Base-by-base conservation (phyloP, 139 green algal genomes). In the Chlamydomonas urium region DNA sequence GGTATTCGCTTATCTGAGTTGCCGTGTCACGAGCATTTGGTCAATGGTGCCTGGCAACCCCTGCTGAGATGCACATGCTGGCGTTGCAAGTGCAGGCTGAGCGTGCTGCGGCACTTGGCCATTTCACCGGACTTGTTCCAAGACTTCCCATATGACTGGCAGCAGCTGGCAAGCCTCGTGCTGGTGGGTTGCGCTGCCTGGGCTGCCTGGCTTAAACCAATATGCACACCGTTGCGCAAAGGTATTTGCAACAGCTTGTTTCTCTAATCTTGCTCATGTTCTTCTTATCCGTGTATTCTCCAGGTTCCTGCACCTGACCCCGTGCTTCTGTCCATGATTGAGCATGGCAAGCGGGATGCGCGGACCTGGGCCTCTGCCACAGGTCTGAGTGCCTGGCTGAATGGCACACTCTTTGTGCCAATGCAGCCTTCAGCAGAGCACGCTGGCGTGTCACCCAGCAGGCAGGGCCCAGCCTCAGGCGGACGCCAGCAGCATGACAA, bases 301-400 rank as follows among this genome's bases (percentile, higher is more conserved):
- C 63, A 70, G 63, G 35, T 57, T 8, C 63, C 63, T 35, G 63
- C 63, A 17, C 32, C 60, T 45, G 63, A 70, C 36, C 23, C 36
- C 6, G 37, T 70, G 4, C 63, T 70, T 4, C 10, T 57, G 6
- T 56, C 23, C 38, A 78, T 78, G 72, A 65, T 78, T 33, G 72
- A 78, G 50, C 69, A 67, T 59, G 72, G 72, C 28, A 78, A 78
- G 72, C 48, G 36, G 28, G 72, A 78, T 53, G 69, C 69, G 23
- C 34, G 28, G 2, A 3, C 33, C 2, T 78, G 72, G 72, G 48
- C 65, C 14, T 2, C 8, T 1, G 21, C 36, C 1, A 50, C 59
- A n/a, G 72, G 72, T 28, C 50, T 78, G 1, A 59, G 6, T 31
- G 53, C 53, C 10, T 63, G 29, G 17, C 26, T 63, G 53, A 21